phyloP scores from a whole-genome alignment of 2,329 filamentous ascomycete species.

The Xylaria sp. region DNA sequence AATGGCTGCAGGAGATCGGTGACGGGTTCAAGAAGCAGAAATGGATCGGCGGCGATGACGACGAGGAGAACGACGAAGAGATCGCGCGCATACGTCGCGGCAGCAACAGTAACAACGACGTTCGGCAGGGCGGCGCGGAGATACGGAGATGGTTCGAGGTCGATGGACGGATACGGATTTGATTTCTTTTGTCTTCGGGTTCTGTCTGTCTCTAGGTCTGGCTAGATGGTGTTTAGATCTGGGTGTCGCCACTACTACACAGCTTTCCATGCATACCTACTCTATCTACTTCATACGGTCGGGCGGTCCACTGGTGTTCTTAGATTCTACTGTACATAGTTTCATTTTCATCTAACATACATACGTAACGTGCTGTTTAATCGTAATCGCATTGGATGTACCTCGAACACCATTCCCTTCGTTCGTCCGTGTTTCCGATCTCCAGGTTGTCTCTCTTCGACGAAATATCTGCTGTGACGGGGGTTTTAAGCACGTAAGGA shows the following conservation, averaged over 20 bases:
- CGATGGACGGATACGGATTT: slow-evolving; percentile 35
- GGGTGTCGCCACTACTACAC: neutral
- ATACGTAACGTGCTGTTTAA: neutral
- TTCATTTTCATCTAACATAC: neutral
- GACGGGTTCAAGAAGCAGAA: slow-evolving; percentile 68
- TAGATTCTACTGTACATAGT: neutral
- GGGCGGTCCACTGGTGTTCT: neutral
- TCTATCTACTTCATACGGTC: too few relatives aligned
- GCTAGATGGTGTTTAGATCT: neutral
- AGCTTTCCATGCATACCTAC: too few relatives aligned
- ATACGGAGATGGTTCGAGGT: slow-evolving; percentile 57
- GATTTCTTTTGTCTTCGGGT: neutral
- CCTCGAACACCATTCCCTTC: neutral
- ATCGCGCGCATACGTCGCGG: slow-evolving; percentile 30
- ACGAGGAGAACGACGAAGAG: slow-evolving; percentile 42
- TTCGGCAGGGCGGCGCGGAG: slow-evolving; percentile 34
- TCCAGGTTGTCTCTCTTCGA: too few relatives aligned
- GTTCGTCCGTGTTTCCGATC: neutral
- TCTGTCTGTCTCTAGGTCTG: too few relatives aligned
- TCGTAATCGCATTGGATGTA: neutral
- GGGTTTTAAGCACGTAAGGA: too few relatives aligned
- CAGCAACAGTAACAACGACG: slow-evolving; percentile 16
- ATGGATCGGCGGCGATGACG: slow-evolving; percentile 63
- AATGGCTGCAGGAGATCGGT: slow-evolving; percentile 71
- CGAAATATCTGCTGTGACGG: too few relatives aligned